Evolutionary conservation across 257 asterid genomes (phyloP), one percentile per base, ranked within the genome.

Genomic region (Jacaranda copaia): DNA sequence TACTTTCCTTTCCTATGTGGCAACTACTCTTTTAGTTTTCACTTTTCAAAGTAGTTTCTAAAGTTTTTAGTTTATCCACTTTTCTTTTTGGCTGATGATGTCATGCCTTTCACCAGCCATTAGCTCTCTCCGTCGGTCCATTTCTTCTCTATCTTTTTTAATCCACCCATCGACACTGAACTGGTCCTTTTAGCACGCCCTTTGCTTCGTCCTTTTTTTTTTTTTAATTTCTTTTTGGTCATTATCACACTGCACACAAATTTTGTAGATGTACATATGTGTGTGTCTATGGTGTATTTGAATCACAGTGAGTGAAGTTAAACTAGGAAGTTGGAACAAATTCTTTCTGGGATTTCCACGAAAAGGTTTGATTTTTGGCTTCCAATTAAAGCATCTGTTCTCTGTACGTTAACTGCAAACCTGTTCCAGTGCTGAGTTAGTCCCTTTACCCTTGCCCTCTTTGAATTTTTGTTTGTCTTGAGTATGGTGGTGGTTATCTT

Each of bases 321-420:
- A 0, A 35, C 70, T 52, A 15, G 38, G 38, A 55, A 59, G 46
- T 35, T 25, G 20, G 64, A 12, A 57, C 43, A 10, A 38, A 14
- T 79, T 70, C 65, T 46, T 53, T 68, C 64, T 67, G 73, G 63
- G 62, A 32, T 81, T 68, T 32, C 71, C 49, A 1, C 53, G 46
- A 35, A 62, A 69, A 64, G 77, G 73, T 67, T 83, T 72, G 79
- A 57, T 63, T 64, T 75, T 79, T 68, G 42, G 42, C 67, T 70
- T 46, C 39, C 10, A 39, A 7, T 35, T 65, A 53, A 32, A 14
- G 2, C 39, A 8, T 68, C 57, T 49, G 49, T 66, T 43, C 71
- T 68, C 40, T 53, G 78, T 74, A 19, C 74, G 77, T 74, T 59
- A 32, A 25, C 32, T 25, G 32, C 32, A 8, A n/a, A 16, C 25